Evolutionary conservation across 1,284 basidiomycete species (phyloP).

Genomic region (Cryptococcus deneoformans): DNA sequence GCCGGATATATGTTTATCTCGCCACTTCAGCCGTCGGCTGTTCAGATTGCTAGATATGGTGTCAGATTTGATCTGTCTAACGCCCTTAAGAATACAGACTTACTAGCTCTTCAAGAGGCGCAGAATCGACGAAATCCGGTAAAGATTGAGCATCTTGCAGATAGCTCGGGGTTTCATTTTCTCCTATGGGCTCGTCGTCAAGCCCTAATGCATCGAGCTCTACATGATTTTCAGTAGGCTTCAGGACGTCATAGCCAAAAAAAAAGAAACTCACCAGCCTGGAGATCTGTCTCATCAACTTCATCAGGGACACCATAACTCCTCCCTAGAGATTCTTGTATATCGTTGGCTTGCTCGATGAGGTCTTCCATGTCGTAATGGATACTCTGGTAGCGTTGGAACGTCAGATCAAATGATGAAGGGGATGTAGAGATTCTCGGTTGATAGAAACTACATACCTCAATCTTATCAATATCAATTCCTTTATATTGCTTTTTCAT

Average conservation of each 20-base stretch:
- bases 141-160: constrained; percentile 76
- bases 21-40: constrained; percentile 3
- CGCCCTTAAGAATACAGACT: constrained; percentile 8
- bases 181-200: constrained; percentile 65
- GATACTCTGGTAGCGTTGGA: constrained; percentile 60
- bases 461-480: constrained; percentile 97
- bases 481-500: constrained; percentile 98
- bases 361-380: constrained; percentile 99
- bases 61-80: background rate
- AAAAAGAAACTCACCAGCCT: constrained; percentile 68
- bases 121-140: constrained; percentile 85
- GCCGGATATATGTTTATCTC: background rate
- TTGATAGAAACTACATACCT: constrained; percentile 55
- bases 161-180: constrained; percentile 84
- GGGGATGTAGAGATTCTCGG: constrained; percentile 21
- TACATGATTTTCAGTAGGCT: constrained; percentile 40
- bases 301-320: constrained; percentile 98
- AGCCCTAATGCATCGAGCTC: constrained; percentile 81
- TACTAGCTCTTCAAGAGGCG: constrained; percentile 56
- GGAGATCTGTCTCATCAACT: constrained; percentile 93
- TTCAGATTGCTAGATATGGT: background rate
- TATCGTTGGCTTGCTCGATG: constrained; percentile 95
- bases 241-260: background rate
- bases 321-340: constrained; percentile 89
- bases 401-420: background rate